Conservation (phyloP, 257 asterid species). For the Nemophila menziesii region DNA sequence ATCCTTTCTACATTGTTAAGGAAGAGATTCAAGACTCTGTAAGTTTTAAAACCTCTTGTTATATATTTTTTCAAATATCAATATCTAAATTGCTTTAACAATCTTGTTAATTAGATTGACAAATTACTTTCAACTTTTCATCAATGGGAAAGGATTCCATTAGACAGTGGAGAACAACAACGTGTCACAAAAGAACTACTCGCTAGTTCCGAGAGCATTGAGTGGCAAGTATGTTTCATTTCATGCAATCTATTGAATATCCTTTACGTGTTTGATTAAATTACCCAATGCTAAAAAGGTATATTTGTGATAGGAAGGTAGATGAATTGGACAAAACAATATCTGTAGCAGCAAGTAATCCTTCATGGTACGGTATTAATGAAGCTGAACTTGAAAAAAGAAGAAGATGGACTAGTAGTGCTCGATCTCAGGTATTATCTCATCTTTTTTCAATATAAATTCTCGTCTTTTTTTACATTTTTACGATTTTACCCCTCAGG, state of each 20-base stretch:
- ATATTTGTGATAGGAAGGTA: conserved; percentile 63
- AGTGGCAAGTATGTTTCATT: conserved; percentile 71
- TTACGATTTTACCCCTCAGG: conserved; percentile 20
- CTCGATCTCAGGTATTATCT: conserved; percentile 66
- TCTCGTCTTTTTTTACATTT: background rate
- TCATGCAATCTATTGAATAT: background rate
- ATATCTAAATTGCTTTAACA: conserved; percentile 4
- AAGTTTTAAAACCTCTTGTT: conserved; percentile 16
- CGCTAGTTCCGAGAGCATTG: conserved; percentile 74
- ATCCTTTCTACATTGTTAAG: conserved; percentile 90
- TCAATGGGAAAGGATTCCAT: conserved; percentile 69
- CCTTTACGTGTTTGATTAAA: background rate
- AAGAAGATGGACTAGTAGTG: conserved; percentile 86
- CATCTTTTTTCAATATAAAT: too few relatives aligned
- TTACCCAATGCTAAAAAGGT: conserved; percentile 25
- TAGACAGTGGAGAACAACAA: conserved; percentile 49
- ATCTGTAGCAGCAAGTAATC: conserved; percentile 81
- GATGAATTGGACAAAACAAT: conserved; percentile 95
- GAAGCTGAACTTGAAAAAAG: conserved; percentile 77
- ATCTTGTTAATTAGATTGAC: conserved; percentile 55
- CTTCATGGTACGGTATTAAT: conserved; percentile 64
- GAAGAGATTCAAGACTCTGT: conserved; percentile 97
- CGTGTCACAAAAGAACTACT: conserved; percentile 64
- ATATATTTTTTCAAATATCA: too few relatives aligned
- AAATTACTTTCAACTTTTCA: conserved; percentile 66